Base-by-base conservation (phyloP, 225 moss, liverwort and hornwort genomes). In the Lunularia cruciata region DNA sequence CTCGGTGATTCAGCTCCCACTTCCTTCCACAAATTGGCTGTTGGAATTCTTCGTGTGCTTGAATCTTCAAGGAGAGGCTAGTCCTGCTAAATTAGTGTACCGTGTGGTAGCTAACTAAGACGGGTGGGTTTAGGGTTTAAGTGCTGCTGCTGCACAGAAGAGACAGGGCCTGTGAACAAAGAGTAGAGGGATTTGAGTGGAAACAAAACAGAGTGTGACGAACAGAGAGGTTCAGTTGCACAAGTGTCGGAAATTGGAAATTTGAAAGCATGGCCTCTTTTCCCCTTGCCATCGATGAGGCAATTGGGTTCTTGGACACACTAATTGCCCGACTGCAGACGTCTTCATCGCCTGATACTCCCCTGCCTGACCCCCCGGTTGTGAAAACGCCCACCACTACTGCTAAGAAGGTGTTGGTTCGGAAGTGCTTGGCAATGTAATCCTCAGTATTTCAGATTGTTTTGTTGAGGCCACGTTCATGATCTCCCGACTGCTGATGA, bases 261-360 rank as follows among this genome's bases (percentile, higher is more conserved):
- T 57, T 54, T 25, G 54, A 36, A 36, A 59, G 36, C 36, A 40
- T 40, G 61, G 39, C 9, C 35, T 57, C 63, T 32, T 42, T 46
- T 46, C 63, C 67, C 23, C 55, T 80, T 30, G 76, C 81, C 1
- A 76, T 81, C 35, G 81, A 81, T 42, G 68, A 76, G 20, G 81
- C 81, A 14, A 73, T 81, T 35, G 72, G 28, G 18, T 47, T 72
- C 16, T 40, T 81, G 49, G 72, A 73, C 35, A 63, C 73, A 16
- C 31, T 81, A 31, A 73, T 81, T 61, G 69, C 48, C 3, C 56
- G 73, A 30, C 53, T 81, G 40, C 64, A 73, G 33, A 64, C 64
- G 10, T n/a, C 79, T 2, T 63, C 72, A 11, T 3, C 49, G 35
- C 37, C 39, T 32, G 52, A 39, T 64, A 33, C 58, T 8, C 31